These are phyloP conservation scores for Coniella lustricola DNA, from an alignment of 2,329 filamentous ascomycete species.

Conservation along the genomic window DNA sequence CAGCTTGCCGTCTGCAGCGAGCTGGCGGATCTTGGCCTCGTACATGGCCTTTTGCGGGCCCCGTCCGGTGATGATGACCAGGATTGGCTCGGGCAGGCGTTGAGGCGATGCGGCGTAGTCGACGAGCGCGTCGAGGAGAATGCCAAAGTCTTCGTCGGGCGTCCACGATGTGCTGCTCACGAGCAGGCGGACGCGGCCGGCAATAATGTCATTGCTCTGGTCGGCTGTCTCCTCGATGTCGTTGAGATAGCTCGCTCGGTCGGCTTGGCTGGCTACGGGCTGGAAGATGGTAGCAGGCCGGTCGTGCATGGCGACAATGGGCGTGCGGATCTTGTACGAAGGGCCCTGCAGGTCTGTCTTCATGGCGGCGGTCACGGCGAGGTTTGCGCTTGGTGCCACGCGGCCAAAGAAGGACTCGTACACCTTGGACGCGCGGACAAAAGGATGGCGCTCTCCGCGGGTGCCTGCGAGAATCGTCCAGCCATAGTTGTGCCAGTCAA, in stretches of 20 bases:
- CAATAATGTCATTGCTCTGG: conserved; percentile 51
- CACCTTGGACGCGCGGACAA: conserved; percentile 68
- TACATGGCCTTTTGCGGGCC: conserved; percentile 79
- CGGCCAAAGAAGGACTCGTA: conserved; percentile 72
- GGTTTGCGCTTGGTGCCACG: conserved; percentile 61
- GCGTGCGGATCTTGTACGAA: conserved; percentile 58
- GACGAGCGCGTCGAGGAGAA: conserved; percentile 77
- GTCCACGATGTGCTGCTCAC: conserved; percentile 98
- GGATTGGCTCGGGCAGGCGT: conserved; percentile 51
- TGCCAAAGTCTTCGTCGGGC: conserved; percentile 85
- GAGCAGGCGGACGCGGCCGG: conserved; percentile 58
- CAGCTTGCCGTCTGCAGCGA: conserved; percentile 58
- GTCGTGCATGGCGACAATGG: conserved; percentile 73
- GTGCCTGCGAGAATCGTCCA: conserved; percentile 78
- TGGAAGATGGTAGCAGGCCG: conserved; percentile 77
- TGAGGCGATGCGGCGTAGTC: conserved; percentile 45
- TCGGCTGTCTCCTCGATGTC: conserved; percentile 57
- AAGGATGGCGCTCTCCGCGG: conserved; percentile 52
- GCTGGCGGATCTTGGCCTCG: conserved; percentile 52
- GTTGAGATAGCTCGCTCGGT: conserved; percentile 54
- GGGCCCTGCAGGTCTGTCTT: conserved; percentile 56
- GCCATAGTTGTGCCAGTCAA: conserved; percentile 99
- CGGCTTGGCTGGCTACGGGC: conserved; percentile 46
- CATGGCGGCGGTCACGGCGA: conserved; percentile 91
- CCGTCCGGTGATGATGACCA: conserved; percentile 91